Conservation (phyloP, 768 basidiomycete species). For the Cystofilobasidium capitatum region DNA sequence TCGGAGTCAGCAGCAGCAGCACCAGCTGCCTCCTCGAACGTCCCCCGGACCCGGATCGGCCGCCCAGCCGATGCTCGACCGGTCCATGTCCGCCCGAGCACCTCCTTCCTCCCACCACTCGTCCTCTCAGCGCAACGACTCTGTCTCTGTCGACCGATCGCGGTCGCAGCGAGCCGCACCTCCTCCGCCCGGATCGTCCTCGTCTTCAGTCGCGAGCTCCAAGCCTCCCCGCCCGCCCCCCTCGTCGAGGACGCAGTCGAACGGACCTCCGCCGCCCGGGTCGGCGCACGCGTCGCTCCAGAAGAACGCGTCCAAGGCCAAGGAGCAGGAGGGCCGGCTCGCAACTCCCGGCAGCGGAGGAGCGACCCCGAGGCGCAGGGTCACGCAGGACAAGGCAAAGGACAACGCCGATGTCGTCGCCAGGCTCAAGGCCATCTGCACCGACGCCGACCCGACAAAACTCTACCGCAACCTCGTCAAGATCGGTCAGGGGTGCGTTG, state of each 20-base stretch:
- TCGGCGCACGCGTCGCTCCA: constrained; percentile 48
- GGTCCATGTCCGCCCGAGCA: constrained; percentile 22
- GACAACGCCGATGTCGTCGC: constrained; percentile 82
- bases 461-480: constrained; percentile 86
- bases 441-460: constrained; percentile 91
- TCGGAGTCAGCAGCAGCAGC: no score
- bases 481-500: constrained; percentile 88
- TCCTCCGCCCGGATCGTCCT: constrained; percentile 28
- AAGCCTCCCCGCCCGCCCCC: constrained; percentile 28
- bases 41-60: constrained; percentile 37
- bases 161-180: constrained; percentile 63
- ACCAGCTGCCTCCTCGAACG: constrained; percentile 6
- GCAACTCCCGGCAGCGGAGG: constrained; percentile 43
- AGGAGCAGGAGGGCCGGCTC: constrained; percentile 36
- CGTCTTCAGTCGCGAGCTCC: constrained; percentile 1
- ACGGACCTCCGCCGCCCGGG: constrained; percentile 46
- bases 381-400: constrained; percentile 62
- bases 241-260: constrained; percentile 31
- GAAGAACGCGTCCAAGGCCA: constrained; percentile 32
- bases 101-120: constrained; percentile 5
- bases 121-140: constrained; percentile 43
- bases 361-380: constrained; percentile 67
- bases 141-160: constrained; percentile 65
- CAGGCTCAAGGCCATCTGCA: constrained; percentile 85
- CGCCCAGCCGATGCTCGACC: constrained; percentile 36